Conservation (phyloP, 768 basidiomycete genomes). For the Boletus vermiculosoides region DNA sequence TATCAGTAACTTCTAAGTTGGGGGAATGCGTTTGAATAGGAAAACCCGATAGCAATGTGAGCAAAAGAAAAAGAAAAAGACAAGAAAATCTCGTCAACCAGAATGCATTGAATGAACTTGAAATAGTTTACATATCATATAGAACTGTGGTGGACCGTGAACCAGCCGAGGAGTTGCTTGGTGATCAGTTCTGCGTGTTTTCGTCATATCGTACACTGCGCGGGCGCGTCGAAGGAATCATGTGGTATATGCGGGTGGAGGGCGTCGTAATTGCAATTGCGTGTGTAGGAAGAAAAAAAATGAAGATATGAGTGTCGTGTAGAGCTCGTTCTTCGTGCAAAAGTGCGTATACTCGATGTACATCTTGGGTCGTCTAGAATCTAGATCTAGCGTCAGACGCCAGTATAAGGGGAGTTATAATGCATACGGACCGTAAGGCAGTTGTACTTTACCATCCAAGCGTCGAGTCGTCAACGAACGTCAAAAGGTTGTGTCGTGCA, state of each 20-base stretch:
- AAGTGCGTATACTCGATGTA: background rate
- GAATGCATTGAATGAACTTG: slow-evolving; percentile 1
- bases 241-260: background rate
- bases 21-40: background rate
- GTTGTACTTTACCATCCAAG: background rate
- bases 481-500: background rate
- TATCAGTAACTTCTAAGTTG: background rate
- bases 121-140: slow-evolving; percentile 2
- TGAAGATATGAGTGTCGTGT: background rate
- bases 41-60: background rate
- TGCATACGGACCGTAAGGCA: slow-evolving; percentile 13
- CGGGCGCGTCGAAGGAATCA: slow-evolving; percentile 10
- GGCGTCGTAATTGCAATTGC: background rate
- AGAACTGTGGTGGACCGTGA: background rate
- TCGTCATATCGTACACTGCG: slow-evolving; percentile 25
- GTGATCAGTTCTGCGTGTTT: background rate
- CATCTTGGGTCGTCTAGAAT: slow-evolving; percentile 7
- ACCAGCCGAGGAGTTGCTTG: background rate
- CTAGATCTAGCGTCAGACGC: background rate
- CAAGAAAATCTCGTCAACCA: slow-evolving; percentile 4
- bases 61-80: background rate
- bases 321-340: background rate
- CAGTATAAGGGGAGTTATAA: background rate
- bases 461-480: slow-evolving; percentile 5
- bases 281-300: background rate